phyloP scores from a whole-genome alignment of 352 stramenopile species.

The Phytophthora gonapodyides region DNA sequence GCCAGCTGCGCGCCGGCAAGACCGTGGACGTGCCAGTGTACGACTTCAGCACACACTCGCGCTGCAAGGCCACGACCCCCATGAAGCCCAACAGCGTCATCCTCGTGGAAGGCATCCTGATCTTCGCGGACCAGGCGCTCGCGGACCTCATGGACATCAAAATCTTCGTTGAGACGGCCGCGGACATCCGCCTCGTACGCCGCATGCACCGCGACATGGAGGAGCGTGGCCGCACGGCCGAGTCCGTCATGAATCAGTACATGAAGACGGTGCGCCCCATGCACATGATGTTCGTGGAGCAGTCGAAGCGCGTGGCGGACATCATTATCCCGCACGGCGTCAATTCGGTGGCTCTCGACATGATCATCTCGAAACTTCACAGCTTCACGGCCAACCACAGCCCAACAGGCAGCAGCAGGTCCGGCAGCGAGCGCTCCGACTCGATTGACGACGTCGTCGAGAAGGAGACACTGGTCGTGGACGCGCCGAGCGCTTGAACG shows the following conservation, averaged over 20 bases:
- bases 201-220: slow-evolving; percentile 93
- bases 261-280: slow-evolving; percentile 97
- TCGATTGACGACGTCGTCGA: slow-evolving; percentile 38
- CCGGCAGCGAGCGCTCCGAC: slow-evolving; percentile 52
- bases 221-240: slow-evolving; percentile 94
- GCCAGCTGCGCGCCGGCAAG: slow-evolving; percentile 84
- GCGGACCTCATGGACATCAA: slow-evolving; percentile 96
- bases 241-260: slow-evolving; percentile 97
- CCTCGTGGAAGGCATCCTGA: slow-evolving; percentile 97
- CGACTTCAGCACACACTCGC: slow-evolving; percentile 95
- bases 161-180: slow-evolving; percentile 96
- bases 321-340: slow-evolving; percentile 95
- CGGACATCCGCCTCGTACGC: slow-evolving; percentile 94
- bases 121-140: slow-evolving; percentile 93
- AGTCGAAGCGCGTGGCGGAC: slow-evolving; percentile 95
- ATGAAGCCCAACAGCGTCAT: slow-evolving; percentile 94
- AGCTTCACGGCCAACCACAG: slow-evolving; percentile 61
- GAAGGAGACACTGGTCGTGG: background rate
- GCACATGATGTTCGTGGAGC: slow-evolving; percentile 98
- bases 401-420: slow-evolving; percentile 45
- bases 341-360: slow-evolving; percentile 93
- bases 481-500: slow-evolving; percentile 20
- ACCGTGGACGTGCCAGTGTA: slow-evolving; percentile 93
- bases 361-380: slow-evolving; percentile 92
- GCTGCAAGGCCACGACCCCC: slow-evolving; percentile 68